Evolutionary conservation across 345 rosid species (phyloP).

Genomic region (Hevea brasiliensis): DNA sequence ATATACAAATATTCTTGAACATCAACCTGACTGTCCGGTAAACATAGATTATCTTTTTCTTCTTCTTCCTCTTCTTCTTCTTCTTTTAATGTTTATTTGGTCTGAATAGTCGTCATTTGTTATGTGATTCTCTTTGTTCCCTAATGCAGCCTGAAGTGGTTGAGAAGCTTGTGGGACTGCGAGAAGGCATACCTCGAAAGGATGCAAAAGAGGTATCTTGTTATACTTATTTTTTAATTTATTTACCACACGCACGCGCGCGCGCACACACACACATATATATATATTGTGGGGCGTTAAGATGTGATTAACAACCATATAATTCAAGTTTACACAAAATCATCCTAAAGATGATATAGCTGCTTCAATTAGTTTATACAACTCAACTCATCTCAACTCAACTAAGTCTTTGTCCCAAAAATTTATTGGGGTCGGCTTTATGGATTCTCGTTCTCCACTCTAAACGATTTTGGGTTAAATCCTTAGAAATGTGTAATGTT

Average conservation of each 20-base stretch:
- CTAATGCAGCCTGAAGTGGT: conserved; percentile 86
- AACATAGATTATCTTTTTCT: conserved; percentile 1
- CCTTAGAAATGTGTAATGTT: no score
- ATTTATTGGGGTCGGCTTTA: no score
- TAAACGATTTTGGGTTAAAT: no score
- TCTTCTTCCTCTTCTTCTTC: no score
- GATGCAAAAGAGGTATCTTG: conserved; percentile 90
- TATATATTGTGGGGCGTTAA: neutral
- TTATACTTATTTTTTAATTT: no score
- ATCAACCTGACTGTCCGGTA: conserved; percentile 99
- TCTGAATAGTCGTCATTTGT: no score
- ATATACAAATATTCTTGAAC: conserved; percentile 91
- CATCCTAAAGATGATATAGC: neutral
- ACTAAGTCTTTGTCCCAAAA: no score
- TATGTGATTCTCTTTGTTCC: neutral
- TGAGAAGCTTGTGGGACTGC: conserved; percentile 90
- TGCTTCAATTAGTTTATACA: no score
- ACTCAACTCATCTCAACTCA: no score
- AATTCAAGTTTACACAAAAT: neutral
- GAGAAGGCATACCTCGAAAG: conserved; percentile 96
- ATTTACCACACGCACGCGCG: no score
- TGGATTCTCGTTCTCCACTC: no score
- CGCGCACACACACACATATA: no score
- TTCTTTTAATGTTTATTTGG: neutral
- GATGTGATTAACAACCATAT: neutral